Conservation (phyloP, 306 rosid species). For the Cicer pinnatifidum region DNA sequence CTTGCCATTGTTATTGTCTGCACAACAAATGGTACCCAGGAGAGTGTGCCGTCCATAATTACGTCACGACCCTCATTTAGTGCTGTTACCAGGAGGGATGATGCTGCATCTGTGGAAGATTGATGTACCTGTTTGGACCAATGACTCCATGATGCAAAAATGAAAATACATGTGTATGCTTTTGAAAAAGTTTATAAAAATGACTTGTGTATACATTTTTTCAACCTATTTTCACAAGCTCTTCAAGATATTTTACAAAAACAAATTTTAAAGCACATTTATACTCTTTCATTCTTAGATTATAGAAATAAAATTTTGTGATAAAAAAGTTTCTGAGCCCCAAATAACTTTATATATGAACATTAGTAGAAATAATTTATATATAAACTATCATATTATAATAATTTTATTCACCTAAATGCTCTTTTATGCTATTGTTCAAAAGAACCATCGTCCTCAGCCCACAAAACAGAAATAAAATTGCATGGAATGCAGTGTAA, state of each 20-base stretch:
- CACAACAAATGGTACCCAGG: conserved; percentile 94
- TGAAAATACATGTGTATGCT: not conserved
- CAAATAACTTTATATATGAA: no score
- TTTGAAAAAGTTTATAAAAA: not conserved
- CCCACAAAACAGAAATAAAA: not conserved
- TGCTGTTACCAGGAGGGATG: conserved; percentile 92
- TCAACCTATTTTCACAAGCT: not conserved
- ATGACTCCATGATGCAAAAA: conserved; percentile 19
- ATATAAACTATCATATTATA: not conserved
- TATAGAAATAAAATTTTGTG: not conserved
- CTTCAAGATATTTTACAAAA: not conserved
- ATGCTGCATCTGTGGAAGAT: conserved; percentile 97
- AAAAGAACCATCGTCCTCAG: not conserved
- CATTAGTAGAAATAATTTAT: not conserved
- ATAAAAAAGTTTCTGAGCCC: no score
- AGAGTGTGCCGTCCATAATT: conserved; percentile 96
- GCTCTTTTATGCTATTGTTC: not conserved
- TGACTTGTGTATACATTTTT: not conserved
- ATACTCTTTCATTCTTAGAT: not conserved
- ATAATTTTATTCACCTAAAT: not conserved
- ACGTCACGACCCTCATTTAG: conserved; percentile 92
- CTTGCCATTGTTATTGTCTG: conserved; percentile 94
- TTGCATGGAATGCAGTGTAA: conserved; percentile 3
- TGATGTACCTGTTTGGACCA: conserved; percentile 76
- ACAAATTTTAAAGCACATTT: not conserved